These are phyloP conservation scores for Hordeum pubiflorum DNA, from an alignment of 202 grass and related monocot species.

Conservation along the genomic window DNA sequence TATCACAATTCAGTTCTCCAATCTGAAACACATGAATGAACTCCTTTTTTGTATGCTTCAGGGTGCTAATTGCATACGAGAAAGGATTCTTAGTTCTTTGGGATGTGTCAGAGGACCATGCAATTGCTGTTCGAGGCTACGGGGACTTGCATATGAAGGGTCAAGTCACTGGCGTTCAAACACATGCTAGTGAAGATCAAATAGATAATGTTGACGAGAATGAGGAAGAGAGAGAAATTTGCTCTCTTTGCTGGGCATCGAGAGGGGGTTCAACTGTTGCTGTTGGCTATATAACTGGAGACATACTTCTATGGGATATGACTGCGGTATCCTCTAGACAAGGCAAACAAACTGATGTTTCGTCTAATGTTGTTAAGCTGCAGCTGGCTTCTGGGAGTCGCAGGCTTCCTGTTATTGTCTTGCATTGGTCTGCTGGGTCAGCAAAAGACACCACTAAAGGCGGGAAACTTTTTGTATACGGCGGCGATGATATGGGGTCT, in stretches of 20 bases:
- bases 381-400: conserved; percentile 77
- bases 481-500: conserved; percentile 97
- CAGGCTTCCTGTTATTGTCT: conserved; percentile 91
- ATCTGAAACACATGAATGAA: background rate
- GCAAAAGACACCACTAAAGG: conserved; percentile 49
- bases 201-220: conserved; percentile 23
- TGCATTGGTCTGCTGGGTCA: conserved; percentile 70
- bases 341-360: conserved; percentile 37
- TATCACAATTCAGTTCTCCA: conserved; percentile 20
- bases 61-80: conserved; percentile 85
- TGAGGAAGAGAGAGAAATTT: conserved; percentile 84
- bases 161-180: conserved; percentile 29
- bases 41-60: conserved; percentile 29
- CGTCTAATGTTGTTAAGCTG: conserved; percentile 71
- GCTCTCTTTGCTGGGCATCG: conserved; percentile 85
- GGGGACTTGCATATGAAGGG: conserved; percentile 46
- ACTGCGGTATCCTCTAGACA: conserved; percentile 30
- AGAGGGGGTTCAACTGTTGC: conserved; percentile 51
- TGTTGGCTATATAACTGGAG: conserved; percentile 85
- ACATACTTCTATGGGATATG: conserved; percentile 85
- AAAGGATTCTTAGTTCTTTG: conserved; percentile 88
- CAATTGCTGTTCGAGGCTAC: conserved; percentile 49
- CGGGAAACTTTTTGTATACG: conserved; percentile 92
- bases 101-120: conserved; percentile 60
- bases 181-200: conserved; percentile 21